These are phyloP conservation scores for Handroanthus guayacan DNA, from an alignment of 257 asterid genomes.

Conservation along the genomic window DNA sequence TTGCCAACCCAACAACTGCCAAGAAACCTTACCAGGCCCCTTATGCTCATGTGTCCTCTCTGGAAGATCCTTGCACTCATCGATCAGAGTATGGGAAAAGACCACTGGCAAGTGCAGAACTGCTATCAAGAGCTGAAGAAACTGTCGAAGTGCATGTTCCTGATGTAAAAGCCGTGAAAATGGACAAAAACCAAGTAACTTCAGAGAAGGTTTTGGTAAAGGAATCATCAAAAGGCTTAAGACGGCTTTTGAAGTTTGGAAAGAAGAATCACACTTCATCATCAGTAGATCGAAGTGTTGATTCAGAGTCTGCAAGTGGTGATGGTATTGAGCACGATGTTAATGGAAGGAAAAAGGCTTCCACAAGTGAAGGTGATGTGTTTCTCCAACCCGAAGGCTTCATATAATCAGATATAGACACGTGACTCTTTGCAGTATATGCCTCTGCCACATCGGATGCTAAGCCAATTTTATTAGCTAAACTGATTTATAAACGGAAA, in stretches of 20 bases:
- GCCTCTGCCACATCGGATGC: conserved; percentile 2
- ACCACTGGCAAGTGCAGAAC: conserved; percentile 42
- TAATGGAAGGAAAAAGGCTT: conserved; percentile 45
- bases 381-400: conserved; percentile 36
- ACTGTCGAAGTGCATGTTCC: conserved; percentile 53
- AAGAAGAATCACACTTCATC: conserved; percentile 71
- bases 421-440: conserved; percentile 13
- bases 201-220: conserved; percentile 59
- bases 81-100: conserved; percentile 59
- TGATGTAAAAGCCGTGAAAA: conserved; percentile 47
- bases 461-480: conserved; percentile 21
- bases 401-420: conserved; percentile 22
- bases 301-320: conserved; percentile 58
- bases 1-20: conserved; percentile 35
- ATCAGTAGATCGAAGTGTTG: conserved; percentile 67
- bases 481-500: conserved; percentile 3
- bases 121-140: conserved; percentile 49
- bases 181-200: conserved; percentile 52
- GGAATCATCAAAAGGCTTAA: conserved; percentile 82
- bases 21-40: conserved; percentile 68
- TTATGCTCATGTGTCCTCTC: conserved; percentile 70
- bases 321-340: conserved; percentile 54
- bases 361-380: conserved; percentile 78
- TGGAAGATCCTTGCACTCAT: conserved; percentile 67
- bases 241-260: conserved; percentile 82